phyloP scores from a whole-genome alignment of 306 rosid species.

The Fagus crenata region DNA sequence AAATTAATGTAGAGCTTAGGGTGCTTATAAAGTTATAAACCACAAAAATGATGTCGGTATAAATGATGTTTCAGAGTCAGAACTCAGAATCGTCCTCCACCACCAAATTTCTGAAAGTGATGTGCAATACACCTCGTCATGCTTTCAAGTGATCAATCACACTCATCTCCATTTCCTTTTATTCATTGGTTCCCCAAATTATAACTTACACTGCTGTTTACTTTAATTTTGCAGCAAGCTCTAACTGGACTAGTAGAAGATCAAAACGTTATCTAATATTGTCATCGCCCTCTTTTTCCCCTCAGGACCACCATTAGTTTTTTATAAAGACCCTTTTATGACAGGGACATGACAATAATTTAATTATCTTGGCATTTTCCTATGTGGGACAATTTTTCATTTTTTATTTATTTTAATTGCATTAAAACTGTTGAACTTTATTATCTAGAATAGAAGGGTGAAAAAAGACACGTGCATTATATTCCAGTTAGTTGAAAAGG shows the following conservation, averaged over 20 bases:
- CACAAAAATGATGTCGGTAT: neutral
- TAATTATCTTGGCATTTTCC: neutral
- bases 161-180: neutral
- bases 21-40: neutral
- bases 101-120: slow-evolving; percentile 77
- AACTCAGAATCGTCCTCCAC: slow-evolving; percentile 83
- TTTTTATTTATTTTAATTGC: neutral
- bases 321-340: neutral
- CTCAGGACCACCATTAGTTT: neutral
- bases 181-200: neutral
- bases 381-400: neutral
- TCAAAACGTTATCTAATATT: slow-evolving; percentile 50
- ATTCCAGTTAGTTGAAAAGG: too few species aligned
- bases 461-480: too few species aligned
- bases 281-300: neutral
- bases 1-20: neutral
- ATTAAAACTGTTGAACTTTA: neutral
- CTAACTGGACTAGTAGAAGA: slow-evolving; percentile 39
- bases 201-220: slow-evolving; percentile 5
- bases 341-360: neutral
- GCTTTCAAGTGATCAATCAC: slow-evolving; percentile 65
- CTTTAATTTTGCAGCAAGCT: slow-evolving; percentile 55
- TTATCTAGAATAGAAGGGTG: too few species aligned
- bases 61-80: slow-evolving; percentile 53
- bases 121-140: slow-evolving; percentile 66